These are phyloP conservation scores for Stagonosporopsis tanaceti DNA, from an alignment of 2,329 filamentous ascomycete species.

Conservation along the genomic window DNA sequence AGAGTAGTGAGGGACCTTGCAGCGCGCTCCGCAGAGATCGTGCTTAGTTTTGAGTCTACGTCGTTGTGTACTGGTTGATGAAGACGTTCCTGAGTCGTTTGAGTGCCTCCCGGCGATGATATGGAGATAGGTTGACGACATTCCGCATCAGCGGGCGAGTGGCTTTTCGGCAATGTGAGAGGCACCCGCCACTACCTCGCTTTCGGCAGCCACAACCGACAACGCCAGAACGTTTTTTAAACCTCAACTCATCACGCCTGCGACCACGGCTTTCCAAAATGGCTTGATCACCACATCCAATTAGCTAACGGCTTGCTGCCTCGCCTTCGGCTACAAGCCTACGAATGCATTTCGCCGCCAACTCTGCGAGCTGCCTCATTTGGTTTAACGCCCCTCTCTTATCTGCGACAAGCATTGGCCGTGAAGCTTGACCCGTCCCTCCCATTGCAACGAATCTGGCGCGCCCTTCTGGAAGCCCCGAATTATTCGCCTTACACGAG, in stretches of 20 bases:
- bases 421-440: constrained; percentile 28
- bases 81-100: neutral
- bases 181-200: neutral
- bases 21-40: no score
- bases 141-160: no score
- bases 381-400: constrained; percentile 25
- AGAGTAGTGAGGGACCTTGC: no score
- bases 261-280: neutral
- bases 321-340: neutral
- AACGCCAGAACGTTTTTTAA: neutral
- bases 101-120: neutral
- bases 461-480: constrained; percentile 3
- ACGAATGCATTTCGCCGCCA: constrained; percentile 1
- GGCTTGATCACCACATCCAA: neutral
- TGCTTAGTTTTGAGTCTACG: no score
- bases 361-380: constrained; percentile 27
- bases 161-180: neutral
- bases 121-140: neutral
- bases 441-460: neutral
- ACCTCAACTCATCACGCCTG: neutral
- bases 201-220: neutral
- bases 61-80: no score
- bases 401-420: constrained; percentile 35
- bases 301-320: neutral
- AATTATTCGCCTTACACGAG: neutral